Evolutionary conservation across 805 yeast genomes (phyloP), one percentile per base, ranked within the genome.

Genomic region (Candida morakotiae): DNA sequence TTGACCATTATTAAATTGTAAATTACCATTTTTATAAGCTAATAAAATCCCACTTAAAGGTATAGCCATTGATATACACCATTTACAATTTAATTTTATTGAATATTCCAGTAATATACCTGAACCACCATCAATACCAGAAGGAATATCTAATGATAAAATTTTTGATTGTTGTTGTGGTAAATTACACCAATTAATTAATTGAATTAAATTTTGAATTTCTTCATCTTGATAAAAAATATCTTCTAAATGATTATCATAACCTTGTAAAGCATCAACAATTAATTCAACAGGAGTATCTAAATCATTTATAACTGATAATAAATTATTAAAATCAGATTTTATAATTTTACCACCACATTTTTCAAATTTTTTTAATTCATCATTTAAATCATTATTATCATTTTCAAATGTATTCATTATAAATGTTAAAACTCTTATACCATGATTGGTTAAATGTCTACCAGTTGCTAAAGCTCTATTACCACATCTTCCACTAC

Each of bases 221-320:
- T 75, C 81, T 37, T 49, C 46, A 15, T 53, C 57, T 16, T 57
- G 52, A 42, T 61, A 64, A 41, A 53, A 65, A 27, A 81, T 56
- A 53, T 84, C 93, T 22, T 72, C 71, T 35, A 85, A 58, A 38
- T 75, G 83, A 17, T 78, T 74, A 48, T 86, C 93, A 46, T 77
- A 82, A 0, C 96, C 96, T 53, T 85, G 95, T 47, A 88, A 66
- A 1, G 88, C 93, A 56, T 88, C 97, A 14, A 88, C 52, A 8
- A 87, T 73, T 42, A 88, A 65, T 53, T 87, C 95, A 11, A 85
- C 77, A 0, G 95, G 93, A 2, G 86, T 73, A 31, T 81, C 84
- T 27, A 79, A 60, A 39, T 73, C 71, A 67, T 56, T 25, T 59
- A 57, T 17, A 33, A 57, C 39, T 53, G 65, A 52, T 67, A 62